Conservation (phyloP, 176 grass and related monocot genomes). For the Zoysia pacifica region DNA sequence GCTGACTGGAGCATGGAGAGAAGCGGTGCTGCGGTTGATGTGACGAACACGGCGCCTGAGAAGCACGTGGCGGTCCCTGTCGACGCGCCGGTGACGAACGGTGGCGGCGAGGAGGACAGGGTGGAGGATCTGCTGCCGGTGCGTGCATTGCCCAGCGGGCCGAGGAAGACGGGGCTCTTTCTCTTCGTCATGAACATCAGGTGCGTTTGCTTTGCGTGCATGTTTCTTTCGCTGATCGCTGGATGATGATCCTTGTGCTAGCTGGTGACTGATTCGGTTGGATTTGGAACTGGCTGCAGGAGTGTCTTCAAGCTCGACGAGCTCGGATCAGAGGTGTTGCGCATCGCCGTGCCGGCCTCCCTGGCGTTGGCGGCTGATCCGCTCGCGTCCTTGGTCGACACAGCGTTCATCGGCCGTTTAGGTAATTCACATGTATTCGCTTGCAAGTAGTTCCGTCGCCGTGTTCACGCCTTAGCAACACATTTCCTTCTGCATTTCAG, state of each 20-base stretch:
- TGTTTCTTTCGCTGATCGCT: background rate
- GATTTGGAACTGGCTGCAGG: constrained; percentile 39
- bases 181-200: constrained; percentile 69
- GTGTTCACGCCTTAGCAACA: background rate
- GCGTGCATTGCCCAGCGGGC: constrained; percentile 33
- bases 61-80: constrained; percentile 14
- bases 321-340: constrained; percentile 73
- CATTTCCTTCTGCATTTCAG: background rate
- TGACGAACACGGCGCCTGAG: background rate
- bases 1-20: constrained; percentile 20
- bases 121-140: constrained; percentile 10
- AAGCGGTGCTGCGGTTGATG: background rate
- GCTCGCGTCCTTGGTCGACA: constrained; percentile 89
- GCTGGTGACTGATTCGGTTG: background rate
- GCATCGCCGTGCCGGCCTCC: constrained; percentile 81
- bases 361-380: constrained; percentile 91
- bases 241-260: background rate
- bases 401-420: constrained; percentile 92
- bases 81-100: background rate
- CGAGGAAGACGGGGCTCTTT: constrained; percentile 58
- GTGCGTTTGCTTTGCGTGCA: constrained; percentile 1
- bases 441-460: background rate
- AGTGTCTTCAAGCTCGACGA: constrained; percentile 85
- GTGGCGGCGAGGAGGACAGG: constrained; percentile 7
- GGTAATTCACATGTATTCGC: constrained; percentile 42